Percentiles rank a stretch among this genome's conserved stretches.
Evolutionary conservation across 1,284 basidiomycete genomes (phyloP).

Genomic region (Malassezia nana): DNA sequence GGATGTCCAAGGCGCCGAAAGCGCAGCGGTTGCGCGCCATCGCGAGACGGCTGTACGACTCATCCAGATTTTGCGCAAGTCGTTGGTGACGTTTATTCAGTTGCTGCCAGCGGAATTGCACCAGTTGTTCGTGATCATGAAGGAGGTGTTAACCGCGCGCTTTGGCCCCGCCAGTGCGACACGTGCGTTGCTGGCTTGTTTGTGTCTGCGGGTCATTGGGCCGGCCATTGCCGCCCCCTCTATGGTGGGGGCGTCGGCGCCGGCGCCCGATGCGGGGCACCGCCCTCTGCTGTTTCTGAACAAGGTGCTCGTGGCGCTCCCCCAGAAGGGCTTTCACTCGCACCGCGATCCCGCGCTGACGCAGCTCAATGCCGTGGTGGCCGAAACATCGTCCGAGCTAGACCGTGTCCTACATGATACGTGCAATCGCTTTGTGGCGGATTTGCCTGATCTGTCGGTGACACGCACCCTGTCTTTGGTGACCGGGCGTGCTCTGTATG

Average conservation of each 20-base stretch:
- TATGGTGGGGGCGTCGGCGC: background rate
- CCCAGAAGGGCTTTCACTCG: conserved; percentile 1
- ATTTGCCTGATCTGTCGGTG: background rate
- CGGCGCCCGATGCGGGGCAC: background rate
- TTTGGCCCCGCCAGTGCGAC: background rate
- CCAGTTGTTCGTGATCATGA: background rate
- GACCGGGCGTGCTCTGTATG: background rate
- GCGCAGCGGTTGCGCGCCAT: background rate
- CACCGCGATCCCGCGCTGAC: background rate
- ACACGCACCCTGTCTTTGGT: background rate
- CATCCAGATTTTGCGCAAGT: background rate
- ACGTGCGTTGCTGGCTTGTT: background rate
- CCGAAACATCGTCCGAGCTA: background rate
- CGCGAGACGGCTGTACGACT: background rate
- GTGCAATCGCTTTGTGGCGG: background rate
- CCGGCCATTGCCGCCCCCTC: conserved; percentile 5
- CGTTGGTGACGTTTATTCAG: background rate
- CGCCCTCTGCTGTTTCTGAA: conserved; percentile 3
- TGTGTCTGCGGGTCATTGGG: conserved; percentile 8
- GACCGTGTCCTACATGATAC: background rate
- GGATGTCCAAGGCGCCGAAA: background rate
- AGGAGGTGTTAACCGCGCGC: background rate
- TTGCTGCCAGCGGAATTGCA: background rate
- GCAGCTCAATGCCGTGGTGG: background rate
- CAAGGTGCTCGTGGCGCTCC: conserved; percentile 11